phyloP scores from a whole-genome alignment of 352 stramenopile genomes.

The Halophytophthora batemanensis region DNA sequence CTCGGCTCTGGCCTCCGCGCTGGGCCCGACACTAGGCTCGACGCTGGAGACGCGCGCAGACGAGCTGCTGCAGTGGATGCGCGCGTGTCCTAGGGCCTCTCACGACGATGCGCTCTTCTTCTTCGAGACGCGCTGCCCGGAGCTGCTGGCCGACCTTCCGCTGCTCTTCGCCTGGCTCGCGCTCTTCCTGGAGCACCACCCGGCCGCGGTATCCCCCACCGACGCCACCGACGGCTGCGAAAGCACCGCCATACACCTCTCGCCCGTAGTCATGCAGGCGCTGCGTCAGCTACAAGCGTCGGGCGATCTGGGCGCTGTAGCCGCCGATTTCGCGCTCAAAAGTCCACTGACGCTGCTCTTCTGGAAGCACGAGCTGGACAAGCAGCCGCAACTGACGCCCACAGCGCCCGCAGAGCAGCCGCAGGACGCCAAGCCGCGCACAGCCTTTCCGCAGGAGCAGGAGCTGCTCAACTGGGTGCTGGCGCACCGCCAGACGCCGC shows the following conservation, averaged over 20 bases:
- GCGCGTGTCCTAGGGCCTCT: constrained; percentile 21
- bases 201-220: constrained; percentile 2
- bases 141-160: constrained; percentile 44
- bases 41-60: constrained; percentile 15
- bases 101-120: constrained; percentile 67
- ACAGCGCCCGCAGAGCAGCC: constrained; percentile 5
- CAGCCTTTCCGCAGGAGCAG: constrained; percentile 24
- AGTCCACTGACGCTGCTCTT: constrained; percentile 59
- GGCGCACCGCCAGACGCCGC: constrained; percentile 30
- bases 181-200: constrained; percentile 43
- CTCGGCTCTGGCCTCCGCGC: no score
- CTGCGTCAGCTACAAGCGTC: constrained; percentile 21
- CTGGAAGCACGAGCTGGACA: constrained; percentile 47
- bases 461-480: constrained; percentile 59
- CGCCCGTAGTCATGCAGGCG: constrained; percentile 13
- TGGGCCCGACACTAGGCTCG: not conserved
- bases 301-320: constrained; percentile 29
- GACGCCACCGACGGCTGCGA: constrained; percentile 2
- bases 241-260: constrained; percentile 8
- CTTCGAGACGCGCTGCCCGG: constrained; percentile 55
- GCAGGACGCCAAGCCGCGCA: constrained; percentile 8
- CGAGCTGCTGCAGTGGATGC: constrained; percentile 54
- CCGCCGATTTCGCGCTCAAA: constrained; percentile 48
- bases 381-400: constrained; percentile 12
- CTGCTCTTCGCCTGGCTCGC: constrained; percentile 63